Percentiles rank a stretch among this genome's conserved stretches.
phyloP scores from a whole-genome alignment of 2,329 filamentous ascomycete species.

The Neopestalotiopsis rosae region DNA sequence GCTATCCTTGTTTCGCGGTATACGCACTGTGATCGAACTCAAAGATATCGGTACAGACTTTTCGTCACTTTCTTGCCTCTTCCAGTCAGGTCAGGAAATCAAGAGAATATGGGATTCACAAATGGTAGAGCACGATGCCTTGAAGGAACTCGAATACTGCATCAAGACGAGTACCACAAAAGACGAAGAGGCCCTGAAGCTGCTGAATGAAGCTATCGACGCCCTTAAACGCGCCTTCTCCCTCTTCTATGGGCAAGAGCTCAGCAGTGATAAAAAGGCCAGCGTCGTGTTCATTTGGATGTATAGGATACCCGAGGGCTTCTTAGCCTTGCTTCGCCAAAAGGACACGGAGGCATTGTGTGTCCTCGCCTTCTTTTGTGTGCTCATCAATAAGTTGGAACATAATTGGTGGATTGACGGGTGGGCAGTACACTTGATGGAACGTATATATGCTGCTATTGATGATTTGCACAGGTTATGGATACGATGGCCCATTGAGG shows the following conservation, averaged over 20 bases:
- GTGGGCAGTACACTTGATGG: constrained; percentile 33
- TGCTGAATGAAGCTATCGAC: neutral
- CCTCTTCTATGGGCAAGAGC: neutral
- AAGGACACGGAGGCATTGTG: constrained; percentile 30
- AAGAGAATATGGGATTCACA: neutral
- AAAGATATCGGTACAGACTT: neutral
- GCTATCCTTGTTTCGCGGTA: neutral
- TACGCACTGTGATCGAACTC: neutral
- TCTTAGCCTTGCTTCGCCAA: constrained; percentile 28
- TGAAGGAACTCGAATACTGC: neutral
- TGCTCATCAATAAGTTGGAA: constrained; percentile 34
- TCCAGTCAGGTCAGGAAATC: neutral
- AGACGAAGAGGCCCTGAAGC: neutral
- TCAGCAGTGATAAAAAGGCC: neutral
- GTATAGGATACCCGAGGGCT: neutral
- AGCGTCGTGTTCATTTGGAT: neutral
- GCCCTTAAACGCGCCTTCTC: neutral
- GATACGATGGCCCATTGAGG: constrained; percentile 37
- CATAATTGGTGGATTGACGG: constrained; percentile 36
- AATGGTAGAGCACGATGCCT: neutral
- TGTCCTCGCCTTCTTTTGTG: constrained; percentile 34
- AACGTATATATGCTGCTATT: constrained; percentile 33
- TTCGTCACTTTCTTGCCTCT: neutral
- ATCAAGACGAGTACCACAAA: neutral
- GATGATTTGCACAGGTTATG: constrained; percentile 31